Evolutionary conservation across 768 basidiomycete genomes (phyloP).

Genomic region (Tremella mesenterica): DNA sequence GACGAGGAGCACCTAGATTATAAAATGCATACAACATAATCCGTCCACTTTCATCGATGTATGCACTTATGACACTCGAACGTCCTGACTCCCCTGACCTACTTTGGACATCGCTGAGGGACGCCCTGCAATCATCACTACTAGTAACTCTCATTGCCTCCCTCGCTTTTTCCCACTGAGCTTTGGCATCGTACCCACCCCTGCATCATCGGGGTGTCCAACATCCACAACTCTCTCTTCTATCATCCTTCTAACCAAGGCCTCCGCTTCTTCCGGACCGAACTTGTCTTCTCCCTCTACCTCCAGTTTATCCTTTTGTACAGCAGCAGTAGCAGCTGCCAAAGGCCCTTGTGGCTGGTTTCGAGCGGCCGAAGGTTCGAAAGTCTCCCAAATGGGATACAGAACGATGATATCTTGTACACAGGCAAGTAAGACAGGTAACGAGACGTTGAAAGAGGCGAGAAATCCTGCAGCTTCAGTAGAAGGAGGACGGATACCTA

Average conservation of each 20-base stretch:
- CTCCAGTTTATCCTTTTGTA: neutral
- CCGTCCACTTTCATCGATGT: no score
- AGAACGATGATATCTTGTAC: slow-evolving; percentile 83
- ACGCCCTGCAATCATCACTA: no score
- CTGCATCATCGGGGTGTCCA: slow-evolving; percentile 31
- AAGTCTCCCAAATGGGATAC: slow-evolving; percentile 80
- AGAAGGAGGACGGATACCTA: slow-evolving; percentile 16
- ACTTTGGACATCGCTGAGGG: no score
- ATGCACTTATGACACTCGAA: no score
- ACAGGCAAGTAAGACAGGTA: slow-evolving; percentile 70
- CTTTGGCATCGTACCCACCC: neutral
- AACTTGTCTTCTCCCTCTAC: slow-evolving; percentile 14
- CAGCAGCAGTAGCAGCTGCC: neutral
- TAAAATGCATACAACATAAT: no score
- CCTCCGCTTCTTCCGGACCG: slow-evolving; percentile 31
- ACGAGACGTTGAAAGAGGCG: slow-evolving; percentile 72
- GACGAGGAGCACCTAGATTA: no score
- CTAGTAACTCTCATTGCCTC: slow-evolving; percentile 3
- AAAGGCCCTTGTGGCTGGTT: neutral
- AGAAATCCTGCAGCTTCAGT: slow-evolving; percentile 55
- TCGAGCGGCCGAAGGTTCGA: slow-evolving; percentile 47
- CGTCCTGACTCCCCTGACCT: no score
- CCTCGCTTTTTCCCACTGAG: slow-evolving; percentile 13
- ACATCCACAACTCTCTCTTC: slow-evolving; percentile 33
- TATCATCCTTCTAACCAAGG: slow-evolving; percentile 32